Conservation (phyloP, 805 yeast species). For the Candida odintsovae region DNA sequence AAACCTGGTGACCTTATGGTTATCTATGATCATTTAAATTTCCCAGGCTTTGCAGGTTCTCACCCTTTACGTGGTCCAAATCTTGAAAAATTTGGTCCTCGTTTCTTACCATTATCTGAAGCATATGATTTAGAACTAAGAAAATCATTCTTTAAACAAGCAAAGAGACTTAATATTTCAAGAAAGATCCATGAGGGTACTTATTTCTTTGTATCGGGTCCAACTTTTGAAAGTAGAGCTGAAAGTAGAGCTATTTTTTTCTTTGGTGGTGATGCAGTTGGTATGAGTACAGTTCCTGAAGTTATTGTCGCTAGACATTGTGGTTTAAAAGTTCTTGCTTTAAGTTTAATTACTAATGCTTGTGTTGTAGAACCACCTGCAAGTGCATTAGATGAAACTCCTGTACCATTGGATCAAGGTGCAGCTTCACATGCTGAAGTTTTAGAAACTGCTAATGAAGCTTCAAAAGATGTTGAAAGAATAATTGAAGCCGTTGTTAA, state of each 20-base stretch:
- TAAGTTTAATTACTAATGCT: constrained; percentile 81
- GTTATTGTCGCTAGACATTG: constrained; percentile 88
- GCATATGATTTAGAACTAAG: constrained; percentile 80
- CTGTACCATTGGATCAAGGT: constrained; percentile 54
- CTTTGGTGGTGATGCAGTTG: constrained; percentile 90
- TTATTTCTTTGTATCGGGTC: constrained; percentile 83
- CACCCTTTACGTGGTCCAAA: constrained; percentile 90
- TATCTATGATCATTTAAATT: constrained; percentile 79
- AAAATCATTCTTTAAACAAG: constrained; percentile 49
- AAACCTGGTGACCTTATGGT: constrained; percentile 90
- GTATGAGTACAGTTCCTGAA: constrained; percentile 98
- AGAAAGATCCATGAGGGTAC: constrained; percentile 82
- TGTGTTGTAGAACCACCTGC: constrained; percentile 69
- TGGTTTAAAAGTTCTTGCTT: constrained; percentile 76
- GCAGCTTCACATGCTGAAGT: constrained; percentile 94
- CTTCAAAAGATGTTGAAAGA: constrained; percentile 73
- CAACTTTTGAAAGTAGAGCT: constrained; percentile 89
- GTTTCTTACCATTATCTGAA: constrained; percentile 84
- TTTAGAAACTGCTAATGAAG: constrained; percentile 70
- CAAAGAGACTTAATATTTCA: constrained; percentile 38
- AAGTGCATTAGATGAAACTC: constrained; percentile 52
- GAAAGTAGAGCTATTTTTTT: constrained; percentile 71
- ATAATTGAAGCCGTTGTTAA: constrained; percentile 60
- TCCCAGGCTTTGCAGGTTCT: constrained; percentile 86
- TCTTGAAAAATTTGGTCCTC: constrained; percentile 70